These are phyloP conservation scores for Phytophthora foliorum DNA, from an alignment of 352 stramenopile genomes.

Conservation along the genomic window DNA sequence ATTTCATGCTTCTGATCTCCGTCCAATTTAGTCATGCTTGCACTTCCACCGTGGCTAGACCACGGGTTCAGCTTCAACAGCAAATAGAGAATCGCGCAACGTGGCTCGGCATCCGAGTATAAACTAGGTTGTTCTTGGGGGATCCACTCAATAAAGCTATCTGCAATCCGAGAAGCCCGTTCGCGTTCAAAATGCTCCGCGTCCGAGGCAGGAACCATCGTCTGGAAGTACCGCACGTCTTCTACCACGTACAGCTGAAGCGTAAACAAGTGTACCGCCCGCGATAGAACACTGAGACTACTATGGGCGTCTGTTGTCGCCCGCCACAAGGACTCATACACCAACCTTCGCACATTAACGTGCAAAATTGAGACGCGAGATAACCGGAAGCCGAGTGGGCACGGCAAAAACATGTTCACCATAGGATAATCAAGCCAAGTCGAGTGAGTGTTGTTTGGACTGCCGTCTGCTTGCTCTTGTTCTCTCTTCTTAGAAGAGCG, in stretches of 20 bases:
- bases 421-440: constrained; percentile 87
- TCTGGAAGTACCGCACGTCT: constrained; percentile 72
- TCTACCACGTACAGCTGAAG: constrained; percentile 87
- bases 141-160: constrained; percentile 71
- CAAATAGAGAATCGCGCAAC: constrained; percentile 58
- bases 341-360: constrained; percentile 56
- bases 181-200: constrained; percentile 54
- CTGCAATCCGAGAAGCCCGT: constrained; percentile 51
- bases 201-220: constrained; percentile 54
- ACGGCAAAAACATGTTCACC: constrained; percentile 85
- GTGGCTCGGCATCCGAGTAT: constrained; percentile 39
- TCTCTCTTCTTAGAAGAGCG: constrained; percentile 75
- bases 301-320: constrained; percentile 63
- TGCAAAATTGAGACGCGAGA: constrained; percentile 78
- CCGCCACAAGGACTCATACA: constrained; percentile 80
- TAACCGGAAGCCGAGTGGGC: constrained; percentile 62
- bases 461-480: constrained; percentile 68
- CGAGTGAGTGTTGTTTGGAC: constrained; percentile 71
- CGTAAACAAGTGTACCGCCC: constrained; percentile 82
- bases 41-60: constrained; percentile 60
- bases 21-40: constrained; percentile 71
- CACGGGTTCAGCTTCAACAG: constrained; percentile 83
- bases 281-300: constrained; percentile 76
- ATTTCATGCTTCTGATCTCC: constrained; percentile 89
- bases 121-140: constrained; percentile 54